Percentiles rank a stretch among this genome's conserved stretches.
phyloP scores from a whole-genome alignment of 108 stramenopile species.

The Chaetoceros muelleri region DNA sequence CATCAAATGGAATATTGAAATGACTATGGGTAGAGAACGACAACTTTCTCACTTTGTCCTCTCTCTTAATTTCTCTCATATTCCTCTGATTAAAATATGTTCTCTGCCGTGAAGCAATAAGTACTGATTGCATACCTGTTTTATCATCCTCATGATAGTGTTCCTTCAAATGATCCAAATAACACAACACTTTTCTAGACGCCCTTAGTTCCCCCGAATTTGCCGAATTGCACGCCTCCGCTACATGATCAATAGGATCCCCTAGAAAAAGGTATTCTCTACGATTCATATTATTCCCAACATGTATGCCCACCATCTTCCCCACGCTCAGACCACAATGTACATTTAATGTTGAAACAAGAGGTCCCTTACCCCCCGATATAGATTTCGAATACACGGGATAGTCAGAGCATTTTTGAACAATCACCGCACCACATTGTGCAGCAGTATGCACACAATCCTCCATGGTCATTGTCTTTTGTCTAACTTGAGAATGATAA shows the following conservation, averaged over 20 bases:
- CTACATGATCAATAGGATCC: slow-evolving; percentile 46
- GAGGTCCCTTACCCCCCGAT: slow-evolving; percentile 7
- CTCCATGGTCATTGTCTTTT: slow-evolving; percentile 13
- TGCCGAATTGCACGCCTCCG: slow-evolving; percentile 22
- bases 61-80: not conserved
- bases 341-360: slow-evolving; percentile 36
- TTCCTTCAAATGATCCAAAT: slow-evolving; percentile 10
- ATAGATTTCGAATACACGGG: slow-evolving; percentile 22
- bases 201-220: slow-evolving; percentile 25
- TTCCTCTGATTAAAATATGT: not conserved
- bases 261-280: slow-evolving; percentile 39
- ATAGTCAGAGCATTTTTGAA: slow-evolving; percentile 41
- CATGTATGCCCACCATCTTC: slow-evolving; percentile 27
- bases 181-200: slow-evolving; percentile 20
- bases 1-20: slow-evolving; percentile 22
- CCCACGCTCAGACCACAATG: slow-evolving; percentile 46
- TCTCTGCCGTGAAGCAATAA: not conserved
- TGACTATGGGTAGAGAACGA: slow-evolving; percentile 5
- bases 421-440: slow-evolving; percentile 35
- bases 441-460: slow-evolving; percentile 41
- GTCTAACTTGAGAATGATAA: not conserved
- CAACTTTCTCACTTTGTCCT: not conserved
- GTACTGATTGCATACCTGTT: not conserved
- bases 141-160: too few relatives aligned
- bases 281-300: slow-evolving; percentile 19